These are phyloP conservation scores for Platanthera guangdongensis DNA, from an alignment of 106 monocot genomes.

Conservation along the genomic window DNA sequence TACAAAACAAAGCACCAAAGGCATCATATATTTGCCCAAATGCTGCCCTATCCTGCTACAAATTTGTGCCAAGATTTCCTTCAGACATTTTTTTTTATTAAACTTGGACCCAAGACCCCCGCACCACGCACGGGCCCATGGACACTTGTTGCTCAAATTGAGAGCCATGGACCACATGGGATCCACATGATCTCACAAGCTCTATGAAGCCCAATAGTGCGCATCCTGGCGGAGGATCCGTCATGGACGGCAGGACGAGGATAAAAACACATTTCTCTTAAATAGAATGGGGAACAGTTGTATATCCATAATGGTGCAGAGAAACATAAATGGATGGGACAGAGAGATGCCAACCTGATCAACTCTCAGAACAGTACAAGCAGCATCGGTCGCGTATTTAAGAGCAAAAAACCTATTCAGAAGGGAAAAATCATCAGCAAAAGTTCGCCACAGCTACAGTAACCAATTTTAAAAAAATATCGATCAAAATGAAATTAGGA, in stretches of 20 bases:
- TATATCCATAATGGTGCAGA: neutral
- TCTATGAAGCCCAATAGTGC: no score
- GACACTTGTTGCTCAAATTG: no score
- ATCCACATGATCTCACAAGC: no score
- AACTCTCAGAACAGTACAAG: conserved; percentile 90
- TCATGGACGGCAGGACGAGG: neutral
- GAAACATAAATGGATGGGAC: neutral
- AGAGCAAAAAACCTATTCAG: conserved; percentile 81
- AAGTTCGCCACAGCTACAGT: neutral
- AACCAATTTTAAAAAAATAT: neutral
- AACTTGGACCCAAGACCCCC: no score
- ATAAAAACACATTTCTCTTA: neutral
- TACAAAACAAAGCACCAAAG: no score
- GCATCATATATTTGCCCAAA: no score
- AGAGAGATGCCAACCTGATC: conserved; percentile 58
- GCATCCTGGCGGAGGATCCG: no score
- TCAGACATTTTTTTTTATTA: no score
- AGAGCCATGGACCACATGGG: no score
- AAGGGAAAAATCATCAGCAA: neutral
- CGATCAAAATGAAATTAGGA: neutral
- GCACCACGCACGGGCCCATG: no score
- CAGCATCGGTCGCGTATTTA: conserved; percentile 97
- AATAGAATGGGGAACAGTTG: neutral
- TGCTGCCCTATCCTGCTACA: no score
- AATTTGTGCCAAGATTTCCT: no score